phyloP scores from a whole-genome alignment of 1,284 basidiomycete genomes.

The Meripilus lineatus region DNA sequence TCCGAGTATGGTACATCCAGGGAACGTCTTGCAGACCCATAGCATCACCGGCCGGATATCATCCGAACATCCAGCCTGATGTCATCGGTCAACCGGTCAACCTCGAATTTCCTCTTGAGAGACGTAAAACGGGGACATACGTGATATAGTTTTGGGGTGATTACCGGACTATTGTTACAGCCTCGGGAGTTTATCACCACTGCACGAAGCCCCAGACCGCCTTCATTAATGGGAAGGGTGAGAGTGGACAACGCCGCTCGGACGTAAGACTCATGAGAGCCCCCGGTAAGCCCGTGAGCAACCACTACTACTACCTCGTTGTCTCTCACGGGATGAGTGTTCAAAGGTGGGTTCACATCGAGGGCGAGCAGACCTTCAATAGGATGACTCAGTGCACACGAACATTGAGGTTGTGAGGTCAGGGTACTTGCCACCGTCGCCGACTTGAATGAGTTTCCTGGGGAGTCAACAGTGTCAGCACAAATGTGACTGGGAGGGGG shows the following conservation, averaged over 20 bases:
- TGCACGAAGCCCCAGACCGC: constrained; percentile 20
- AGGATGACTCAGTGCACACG: neutral
- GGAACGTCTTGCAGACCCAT: constrained; percentile 23
- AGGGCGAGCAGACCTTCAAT: constrained; percentile 21
- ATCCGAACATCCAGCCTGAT: constrained; percentile 25
- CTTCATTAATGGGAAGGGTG: constrained; percentile 6
- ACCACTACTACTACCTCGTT: constrained; percentile 21
- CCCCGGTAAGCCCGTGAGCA: constrained; percentile 26
- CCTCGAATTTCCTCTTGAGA: neutral
- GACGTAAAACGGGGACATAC: constrained; percentile 14
- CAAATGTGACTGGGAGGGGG: neutral
- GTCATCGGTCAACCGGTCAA: neutral
- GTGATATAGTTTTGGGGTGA: constrained; percentile 23
- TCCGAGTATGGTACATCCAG: constrained; percentile 19
- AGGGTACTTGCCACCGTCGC: constrained; percentile 20
- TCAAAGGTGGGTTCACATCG: constrained; percentile 22
- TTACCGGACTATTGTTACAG: constrained; percentile 23
- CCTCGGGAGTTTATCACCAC: constrained; percentile 26
- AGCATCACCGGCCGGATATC: constrained; percentile 22
- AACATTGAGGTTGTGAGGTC: neutral
- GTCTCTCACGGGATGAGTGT: constrained; percentile 8
- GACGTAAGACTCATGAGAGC: constrained; percentile 26
- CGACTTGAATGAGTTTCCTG: constrained; percentile 18
- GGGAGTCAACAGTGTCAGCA: neutral
- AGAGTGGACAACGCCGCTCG: constrained; percentile 19